phyloP scores from a whole-genome alignment of 345 rosid genomes.

The Brassica napus region DNA sequence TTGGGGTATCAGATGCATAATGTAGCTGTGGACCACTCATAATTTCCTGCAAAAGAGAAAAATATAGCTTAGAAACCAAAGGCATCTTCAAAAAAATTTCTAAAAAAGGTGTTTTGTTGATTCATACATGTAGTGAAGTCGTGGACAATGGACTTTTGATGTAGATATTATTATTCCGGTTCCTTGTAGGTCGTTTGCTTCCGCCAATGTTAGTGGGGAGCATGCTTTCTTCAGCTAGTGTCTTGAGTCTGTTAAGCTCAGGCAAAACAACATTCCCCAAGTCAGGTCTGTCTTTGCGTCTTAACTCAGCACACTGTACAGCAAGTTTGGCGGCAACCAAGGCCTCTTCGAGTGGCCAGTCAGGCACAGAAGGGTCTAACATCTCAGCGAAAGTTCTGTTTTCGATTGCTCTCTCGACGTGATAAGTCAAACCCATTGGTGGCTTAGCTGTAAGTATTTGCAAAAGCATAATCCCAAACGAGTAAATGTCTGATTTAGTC shows the following conservation, averaged over 20 bases:
- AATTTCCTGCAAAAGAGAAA: constrained; percentile 43
- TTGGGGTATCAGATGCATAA: constrained; percentile 44
- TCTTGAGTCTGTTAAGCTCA: constrained; percentile 66
- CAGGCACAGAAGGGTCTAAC: constrained; percentile 60
- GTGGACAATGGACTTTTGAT: constrained; percentile 31
- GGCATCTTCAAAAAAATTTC: background rate
- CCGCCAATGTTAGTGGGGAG: constrained; percentile 7
- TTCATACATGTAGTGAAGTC: constrained; percentile 43
- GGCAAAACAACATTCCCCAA: constrained; percentile 63
- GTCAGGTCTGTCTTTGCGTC: constrained; percentile 90
- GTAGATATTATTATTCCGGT: background rate
- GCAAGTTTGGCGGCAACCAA: constrained; percentile 59
- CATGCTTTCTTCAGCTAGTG: constrained; percentile 53
- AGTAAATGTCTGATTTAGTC: constrained; percentile 78
- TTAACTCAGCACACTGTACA: constrained; percentile 71
- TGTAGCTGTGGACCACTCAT: constrained; percentile 40
- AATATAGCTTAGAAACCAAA: background rate
- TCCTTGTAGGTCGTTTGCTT: constrained; percentile 26
- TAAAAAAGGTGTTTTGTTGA: background rate
- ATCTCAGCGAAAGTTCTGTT: constrained; percentile 46
- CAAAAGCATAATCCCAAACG: constrained; percentile 75
- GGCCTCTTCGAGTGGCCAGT: constrained; percentile 81
- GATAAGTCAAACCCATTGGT: constrained; percentile 86
- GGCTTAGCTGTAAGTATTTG: constrained; percentile 83
- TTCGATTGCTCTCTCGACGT: constrained; percentile 61